Conservation (phyloP, 768 basidiomycete species). For the Lepiota subincarnata region DNA sequence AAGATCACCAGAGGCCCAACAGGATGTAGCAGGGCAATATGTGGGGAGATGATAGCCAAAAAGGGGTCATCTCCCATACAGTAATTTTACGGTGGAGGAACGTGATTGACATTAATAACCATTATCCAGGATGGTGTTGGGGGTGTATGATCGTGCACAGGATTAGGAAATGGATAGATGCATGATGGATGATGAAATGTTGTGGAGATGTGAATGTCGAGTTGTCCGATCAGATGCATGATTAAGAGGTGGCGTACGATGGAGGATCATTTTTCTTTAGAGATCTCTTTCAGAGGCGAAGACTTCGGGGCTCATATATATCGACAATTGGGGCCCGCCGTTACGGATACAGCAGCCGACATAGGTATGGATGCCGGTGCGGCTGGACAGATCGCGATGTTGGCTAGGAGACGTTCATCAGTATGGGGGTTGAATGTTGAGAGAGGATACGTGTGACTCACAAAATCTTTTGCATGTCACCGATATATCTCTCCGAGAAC, state of each 20-base stretch:
- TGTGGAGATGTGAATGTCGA: neutral
- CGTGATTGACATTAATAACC: no score
- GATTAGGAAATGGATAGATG: neutral
- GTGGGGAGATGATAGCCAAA: no score
- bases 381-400: constrained; percentile 13
- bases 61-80: neutral
- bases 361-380: constrained; percentile 19
- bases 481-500: constrained; percentile 9
- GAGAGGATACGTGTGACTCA: constrained; percentile 4
- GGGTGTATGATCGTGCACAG: neutral
- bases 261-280: neutral
- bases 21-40: no score
- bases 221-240: neutral
- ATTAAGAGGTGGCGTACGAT: neutral
- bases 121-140: no score
- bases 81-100: neutral
- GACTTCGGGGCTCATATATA: constrained; percentile 17
- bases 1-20: no score
- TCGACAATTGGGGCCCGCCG: constrained; percentile 16
- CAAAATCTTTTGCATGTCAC: constrained; percentile 13
- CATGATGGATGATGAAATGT: neutral
- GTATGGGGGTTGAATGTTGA: neutral
- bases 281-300: constrained; percentile 13
- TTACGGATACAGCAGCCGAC: constrained; percentile 16
- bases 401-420: constrained; percentile 1